Evolutionary conservation across 1,139 yeast genomes (phyloP).

Genomic region (Candida sp.): DNA sequence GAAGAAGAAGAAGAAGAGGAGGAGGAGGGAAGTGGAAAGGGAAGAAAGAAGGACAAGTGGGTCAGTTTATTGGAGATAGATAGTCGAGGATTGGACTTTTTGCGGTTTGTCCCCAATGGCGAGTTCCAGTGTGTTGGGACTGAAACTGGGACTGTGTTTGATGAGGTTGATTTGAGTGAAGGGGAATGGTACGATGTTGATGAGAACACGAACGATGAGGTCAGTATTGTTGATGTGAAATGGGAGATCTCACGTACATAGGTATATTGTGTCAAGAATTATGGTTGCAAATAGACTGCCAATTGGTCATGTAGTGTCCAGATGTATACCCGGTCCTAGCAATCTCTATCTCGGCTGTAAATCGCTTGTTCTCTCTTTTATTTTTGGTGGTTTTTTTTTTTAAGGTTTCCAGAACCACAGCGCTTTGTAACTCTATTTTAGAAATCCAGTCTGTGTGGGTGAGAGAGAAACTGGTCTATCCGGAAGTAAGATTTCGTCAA

Average conservation of each 20-base stretch:
- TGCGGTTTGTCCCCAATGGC: constrained; percentile 72
- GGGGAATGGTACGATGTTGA: constrained; percentile 97
- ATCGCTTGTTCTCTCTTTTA: no score
- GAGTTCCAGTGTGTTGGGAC: constrained; percentile 64
- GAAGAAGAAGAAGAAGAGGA: constrained; percentile 23
- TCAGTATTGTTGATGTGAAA: constrained; percentile 71
- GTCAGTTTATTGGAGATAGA: constrained; percentile 55
- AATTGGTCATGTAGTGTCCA: neutral
- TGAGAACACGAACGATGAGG: constrained; percentile 82
- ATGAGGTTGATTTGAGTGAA: constrained; percentile 74
- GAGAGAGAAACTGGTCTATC: no score
- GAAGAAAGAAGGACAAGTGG: constrained; percentile 37
- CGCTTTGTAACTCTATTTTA: no score
- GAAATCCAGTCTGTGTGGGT: no score
- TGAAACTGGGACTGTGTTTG: constrained; percentile 55
- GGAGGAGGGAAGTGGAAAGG: no score
- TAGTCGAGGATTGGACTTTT: constrained; percentile 82
- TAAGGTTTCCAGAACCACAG: no score
- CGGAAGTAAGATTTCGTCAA: no score
- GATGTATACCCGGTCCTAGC: no score
- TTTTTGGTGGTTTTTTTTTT: no score
- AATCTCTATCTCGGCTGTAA: no score
- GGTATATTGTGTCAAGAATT: neutral
- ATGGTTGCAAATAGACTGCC: neutral
- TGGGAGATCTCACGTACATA: constrained; percentile 44